These are phyloP conservation scores for Erysiphe pulchra DNA, from an alignment of 2,329 filamentous ascomycete species.

Conservation along the genomic window DNA sequence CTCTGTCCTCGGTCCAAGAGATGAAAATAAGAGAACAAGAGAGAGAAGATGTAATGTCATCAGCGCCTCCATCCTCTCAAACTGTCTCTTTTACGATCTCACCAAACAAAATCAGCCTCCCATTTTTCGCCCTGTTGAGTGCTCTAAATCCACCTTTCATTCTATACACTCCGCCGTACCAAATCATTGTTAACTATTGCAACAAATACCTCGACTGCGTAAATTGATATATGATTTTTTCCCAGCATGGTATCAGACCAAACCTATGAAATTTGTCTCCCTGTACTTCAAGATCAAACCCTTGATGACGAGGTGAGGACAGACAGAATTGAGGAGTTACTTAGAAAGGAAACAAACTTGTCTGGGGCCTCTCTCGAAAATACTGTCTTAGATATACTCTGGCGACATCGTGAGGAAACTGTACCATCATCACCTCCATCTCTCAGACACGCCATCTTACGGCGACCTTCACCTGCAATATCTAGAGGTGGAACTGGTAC, in stretches of 20 bases:
- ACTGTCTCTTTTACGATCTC: no score
- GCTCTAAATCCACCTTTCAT: no score
- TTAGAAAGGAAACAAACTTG: conserved; percentile 54
- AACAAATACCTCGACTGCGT: no score
- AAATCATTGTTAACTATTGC: no score
- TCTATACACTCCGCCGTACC: no score
- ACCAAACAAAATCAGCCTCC: no score
- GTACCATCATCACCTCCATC: conserved; percentile 52
- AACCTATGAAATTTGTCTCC: conserved; percentile 74
- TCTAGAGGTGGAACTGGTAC: conserved; percentile 44
- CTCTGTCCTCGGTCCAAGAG: no score
- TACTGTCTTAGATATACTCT: conserved; percentile 69
- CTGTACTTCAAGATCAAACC: conserved; percentile 55
- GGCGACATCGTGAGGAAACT: conserved; percentile 51
- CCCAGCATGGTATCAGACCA: conserved; percentile 65
- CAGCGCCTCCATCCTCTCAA: no score
- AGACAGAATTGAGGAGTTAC: conserved; percentile 65
- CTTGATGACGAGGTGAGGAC: conserved; percentile 91
- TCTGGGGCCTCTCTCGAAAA: conserved; percentile 63
- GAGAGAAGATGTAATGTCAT: no score
- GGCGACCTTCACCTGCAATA: conserved; percentile 66
- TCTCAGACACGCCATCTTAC: conserved; percentile 68
- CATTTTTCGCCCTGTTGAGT: no score
- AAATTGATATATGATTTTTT: no score
- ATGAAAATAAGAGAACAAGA: no score